phyloP scores from a whole-genome alignment of 306 rosid species.

The Phaseolus lunatus region DNA sequence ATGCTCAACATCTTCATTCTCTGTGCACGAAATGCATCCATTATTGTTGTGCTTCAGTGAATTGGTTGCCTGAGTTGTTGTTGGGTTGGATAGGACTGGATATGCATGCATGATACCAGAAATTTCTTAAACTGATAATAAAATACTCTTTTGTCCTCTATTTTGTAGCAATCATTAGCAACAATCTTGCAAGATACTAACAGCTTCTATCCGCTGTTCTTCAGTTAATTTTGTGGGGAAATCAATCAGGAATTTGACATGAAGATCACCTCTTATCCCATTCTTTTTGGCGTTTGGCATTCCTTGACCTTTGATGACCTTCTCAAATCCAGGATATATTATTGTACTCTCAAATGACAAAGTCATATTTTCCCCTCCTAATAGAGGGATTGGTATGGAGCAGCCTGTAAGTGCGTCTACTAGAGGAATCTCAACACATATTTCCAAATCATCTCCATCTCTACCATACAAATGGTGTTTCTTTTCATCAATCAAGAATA shows the following conservation, averaged over 20 bases:
- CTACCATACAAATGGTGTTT: conserved; percentile 68
- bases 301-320: conserved; percentile 79
- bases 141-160: not conserved
- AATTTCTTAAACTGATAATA: conserved; percentile 7
- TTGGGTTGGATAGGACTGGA: conserved; percentile 7
- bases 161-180: conserved; percentile 45
- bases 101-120: conserved; percentile 24
- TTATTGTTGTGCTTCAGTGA: conserved; percentile 29
- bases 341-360: conserved; percentile 66
- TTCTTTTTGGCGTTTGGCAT: conserved; percentile 68
- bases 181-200: conserved; percentile 64
- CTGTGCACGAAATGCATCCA: conserved; percentile 13
- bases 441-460: conserved; percentile 75
- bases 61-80: not conserved
- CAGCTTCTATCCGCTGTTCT: conserved; percentile 68
- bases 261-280: conserved; percentile 73
- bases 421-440: conserved; percentile 72
- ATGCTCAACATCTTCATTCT: conserved; percentile 49
- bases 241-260: conserved; percentile 64
- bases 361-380: conserved; percentile 76
- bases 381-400: conserved; percentile 71
- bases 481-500: conserved; percentile 73
- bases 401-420: conserved; percentile 82
- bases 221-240: conserved; percentile 68
- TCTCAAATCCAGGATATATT: conserved; percentile 73